These are phyloP conservation scores for Mycena rosella DNA, from an alignment of 768 basidiomycete species.

Conservation along the genomic window DNA sequence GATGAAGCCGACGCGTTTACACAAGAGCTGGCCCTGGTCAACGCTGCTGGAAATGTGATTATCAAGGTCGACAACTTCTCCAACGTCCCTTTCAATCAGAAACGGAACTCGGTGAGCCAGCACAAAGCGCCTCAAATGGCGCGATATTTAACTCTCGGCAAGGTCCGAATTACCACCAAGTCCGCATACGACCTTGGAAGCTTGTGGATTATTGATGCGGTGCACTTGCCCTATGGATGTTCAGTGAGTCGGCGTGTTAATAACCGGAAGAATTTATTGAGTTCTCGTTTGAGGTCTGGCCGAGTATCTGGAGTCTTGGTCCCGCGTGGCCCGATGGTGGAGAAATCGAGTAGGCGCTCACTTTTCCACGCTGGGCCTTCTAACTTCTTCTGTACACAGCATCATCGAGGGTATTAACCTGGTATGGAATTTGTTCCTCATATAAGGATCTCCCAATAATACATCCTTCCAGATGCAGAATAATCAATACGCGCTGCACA, in stretches of 20 bases:
- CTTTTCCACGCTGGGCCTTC: background rate
- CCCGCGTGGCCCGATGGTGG: slow-evolving; percentile 59
- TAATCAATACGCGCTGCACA: slow-evolving; percentile 88
- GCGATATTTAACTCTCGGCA: slow-evolving; percentile 2
- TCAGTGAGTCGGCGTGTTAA: slow-evolving; percentile 55
- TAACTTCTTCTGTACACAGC: slow-evolving; percentile 44
- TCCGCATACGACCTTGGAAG: slow-evolving; percentile 58
- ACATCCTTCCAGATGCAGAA: slow-evolving; percentile 35
- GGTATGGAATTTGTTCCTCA: slow-evolving; percentile 42
- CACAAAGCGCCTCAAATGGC: background rate
- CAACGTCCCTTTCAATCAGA: slow-evolving; percentile 62
- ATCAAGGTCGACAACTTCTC: slow-evolving; percentile 71
- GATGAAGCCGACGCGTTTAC: slow-evolving; percentile 51
- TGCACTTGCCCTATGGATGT: slow-evolving; percentile 65
- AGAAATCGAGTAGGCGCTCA: slow-evolving; percentile 58
- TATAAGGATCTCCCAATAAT: background rate
- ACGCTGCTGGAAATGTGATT: slow-evolving; percentile 63
- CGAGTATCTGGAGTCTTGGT: slow-evolving; percentile 64
- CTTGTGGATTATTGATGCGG: slow-evolving; percentile 58
- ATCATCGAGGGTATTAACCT: slow-evolving; percentile 89
- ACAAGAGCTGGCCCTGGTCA: slow-evolving; percentile 62
- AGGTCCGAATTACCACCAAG: slow-evolving; percentile 61
- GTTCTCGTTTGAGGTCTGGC: slow-evolving; percentile 52
- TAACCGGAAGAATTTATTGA: too few species aligned
- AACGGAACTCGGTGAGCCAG: slow-evolving; percentile 68